Percentiles rank a stretch among this genome's conserved stretches.
phyloP scores from a whole-genome alignment of 768 basidiomycete species.

The Suillus clintonianus region DNA sequence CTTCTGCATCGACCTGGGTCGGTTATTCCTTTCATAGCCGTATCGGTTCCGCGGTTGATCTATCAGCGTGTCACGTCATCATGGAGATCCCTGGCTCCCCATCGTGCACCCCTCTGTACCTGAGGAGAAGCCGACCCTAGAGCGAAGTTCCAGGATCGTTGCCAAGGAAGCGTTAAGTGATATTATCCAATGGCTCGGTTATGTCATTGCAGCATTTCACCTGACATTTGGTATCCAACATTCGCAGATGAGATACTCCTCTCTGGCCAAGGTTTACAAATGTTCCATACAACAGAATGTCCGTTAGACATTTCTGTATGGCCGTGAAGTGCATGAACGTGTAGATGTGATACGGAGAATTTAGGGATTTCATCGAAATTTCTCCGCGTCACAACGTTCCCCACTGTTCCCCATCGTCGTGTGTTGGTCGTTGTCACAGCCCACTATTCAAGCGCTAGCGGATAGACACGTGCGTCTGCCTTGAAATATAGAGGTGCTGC shows the following conservation, averaged over 20 bases:
- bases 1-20: too few relatives aligned
- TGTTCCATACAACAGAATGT: not conserved
- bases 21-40: too few relatives aligned
- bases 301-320: not conserved
- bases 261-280: not conserved
- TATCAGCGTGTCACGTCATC: too few relatives aligned
- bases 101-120: too few relatives aligned
- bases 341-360: not conserved
- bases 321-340: not conserved
- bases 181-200: not conserved
- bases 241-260: slow-evolving; percentile 74
- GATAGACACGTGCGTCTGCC: not conserved
- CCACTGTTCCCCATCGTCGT: not conserved
- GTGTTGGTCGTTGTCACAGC: not conserved
- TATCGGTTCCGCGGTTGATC: too few relatives aligned
- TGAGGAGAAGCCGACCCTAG: too few relatives aligned
- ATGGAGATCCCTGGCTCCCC: too few relatives aligned
- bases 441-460: not conserved
- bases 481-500: not conserved
- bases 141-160: not conserved
- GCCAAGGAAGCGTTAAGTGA: not conserved
- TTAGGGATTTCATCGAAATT: not conserved
- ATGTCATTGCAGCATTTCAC: slow-evolving; percentile 35
- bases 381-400: not conserved
- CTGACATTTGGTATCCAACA: slow-evolving; percentile 83